Base-by-base conservation (phyloP, 768 basidiomycete species). In the Leccinum fibrillosum region DNA sequence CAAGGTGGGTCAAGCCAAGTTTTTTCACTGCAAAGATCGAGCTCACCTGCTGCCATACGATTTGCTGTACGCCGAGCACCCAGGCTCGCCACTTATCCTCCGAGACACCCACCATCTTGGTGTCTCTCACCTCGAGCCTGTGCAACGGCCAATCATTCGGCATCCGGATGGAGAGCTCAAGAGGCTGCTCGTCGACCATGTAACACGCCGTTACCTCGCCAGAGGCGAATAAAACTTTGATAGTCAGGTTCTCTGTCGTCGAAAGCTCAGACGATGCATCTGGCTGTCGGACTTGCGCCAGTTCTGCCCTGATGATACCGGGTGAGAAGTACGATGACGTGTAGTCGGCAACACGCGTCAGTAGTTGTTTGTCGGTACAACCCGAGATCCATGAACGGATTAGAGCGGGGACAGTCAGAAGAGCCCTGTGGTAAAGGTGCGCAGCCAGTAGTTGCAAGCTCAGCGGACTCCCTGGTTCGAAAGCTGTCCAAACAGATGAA, bases 41-140 rank as follows among this genome's bases (percentile, higher is more conserved):
- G 3, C 85, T 55, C 63, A 94, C 95, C 74, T 95, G 88, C 15
- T 88, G 85, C 77, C 88, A 92, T 49, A 95, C 85, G 28, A 88
- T 86, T 74, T 96, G 94, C 69, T 95, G 93, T 35, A 98, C 88
- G 15, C 86, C 92, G 23, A 98, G 78, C 55, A 96, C 79, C 97
- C 96, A 99, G 1, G 89, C 89, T 62, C 94, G 80, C 96, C 95
- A 98, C 59, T 84, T 84, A 59, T 85, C 86, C 67, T 96, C 94
- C 17, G 89, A 84, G 7, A 98, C 93, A 5, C 94, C 97, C 9
- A 97, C 86, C 62, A 84, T 80, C 68, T 86, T 86, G 39, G 88
- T 78, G 60, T 95, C 95, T 66, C 84, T 83, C n/a, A 98, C 85
- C 65, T 95, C 94, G 26, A 98, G 88, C 47, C 80, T 81, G 62